These are phyloP conservation scores for Pythium periplocum DNA, from an alignment of 352 stramenopile genomes.

Conservation along the genomic window DNA sequence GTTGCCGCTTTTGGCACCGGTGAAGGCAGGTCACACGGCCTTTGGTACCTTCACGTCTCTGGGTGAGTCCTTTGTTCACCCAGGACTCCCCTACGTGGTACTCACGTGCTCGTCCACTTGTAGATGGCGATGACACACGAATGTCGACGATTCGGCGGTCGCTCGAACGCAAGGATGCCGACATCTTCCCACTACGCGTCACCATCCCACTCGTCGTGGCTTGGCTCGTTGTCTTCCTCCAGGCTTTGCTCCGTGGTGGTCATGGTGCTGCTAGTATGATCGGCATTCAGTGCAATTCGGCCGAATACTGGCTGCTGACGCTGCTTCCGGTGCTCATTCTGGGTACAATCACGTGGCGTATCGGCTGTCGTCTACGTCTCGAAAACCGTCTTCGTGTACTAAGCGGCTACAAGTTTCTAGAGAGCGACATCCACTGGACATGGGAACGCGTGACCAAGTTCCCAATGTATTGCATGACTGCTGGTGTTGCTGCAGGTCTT, in stretches of 20 bases:
- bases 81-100: too few relatives aligned
- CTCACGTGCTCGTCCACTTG: too few relatives aligned
- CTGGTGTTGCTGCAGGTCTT: conserved; percentile 92
- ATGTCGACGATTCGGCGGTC: conserved; percentile 25
- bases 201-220: conserved; percentile 49
- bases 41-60: conserved; percentile 5
- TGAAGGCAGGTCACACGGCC: too few relatives aligned
- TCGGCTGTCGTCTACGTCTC: conserved; percentile 55
- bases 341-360: conserved; percentile 42
- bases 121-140: conserved; percentile 26
- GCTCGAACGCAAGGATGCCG: conserved; percentile 41
- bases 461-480: conserved; percentile 90
- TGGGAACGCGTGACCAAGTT: conserved; percentile 85
- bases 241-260: conserved; percentile 67
- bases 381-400: conserved; percentile 71
- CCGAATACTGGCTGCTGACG: conserved; percentile 91
- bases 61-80: background rate
- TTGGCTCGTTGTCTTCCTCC: conserved; percentile 67
- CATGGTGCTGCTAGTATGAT: conserved; percentile 72
- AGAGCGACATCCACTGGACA: conserved; percentile 96
- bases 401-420: conserved; percentile 67
- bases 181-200: conserved; percentile 45
- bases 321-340: conserved; percentile 77
- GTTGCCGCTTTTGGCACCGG: conserved; percentile 8
- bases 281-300: conserved; percentile 90